phyloP scores from a whole-genome alignment of 2,329 filamentous ascomycete species.

The Penicillium janthinellum region DNA sequence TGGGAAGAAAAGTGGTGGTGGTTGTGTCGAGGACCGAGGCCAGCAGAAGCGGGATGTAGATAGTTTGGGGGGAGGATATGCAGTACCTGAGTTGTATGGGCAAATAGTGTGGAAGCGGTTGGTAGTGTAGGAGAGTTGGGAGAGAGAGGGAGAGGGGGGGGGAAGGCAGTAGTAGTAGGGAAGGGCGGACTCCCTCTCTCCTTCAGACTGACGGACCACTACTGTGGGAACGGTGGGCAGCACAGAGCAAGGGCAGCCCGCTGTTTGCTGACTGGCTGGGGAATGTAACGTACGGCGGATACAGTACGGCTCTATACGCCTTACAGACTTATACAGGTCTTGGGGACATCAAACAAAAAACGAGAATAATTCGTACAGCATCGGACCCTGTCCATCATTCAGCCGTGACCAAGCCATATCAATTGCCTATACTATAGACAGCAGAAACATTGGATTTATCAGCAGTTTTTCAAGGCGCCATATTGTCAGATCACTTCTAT shows the following conservation, averaged over 20 bases:
- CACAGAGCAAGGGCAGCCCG: constrained; percentile 29
- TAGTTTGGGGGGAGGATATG: constrained; percentile 35
- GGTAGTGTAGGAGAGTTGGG: constrained; percentile 38
- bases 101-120: constrained; percentile 33
- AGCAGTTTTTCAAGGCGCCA: no score
- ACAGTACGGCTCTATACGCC: background rate
- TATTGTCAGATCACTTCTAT: no score
- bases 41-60: constrained; percentile 28
- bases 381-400: no score
- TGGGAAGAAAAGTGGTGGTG: constrained; percentile 16
- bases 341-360: no score
- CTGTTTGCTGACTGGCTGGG: constrained; percentile 32
- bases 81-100: constrained; percentile 43
- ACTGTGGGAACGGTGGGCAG: constrained; percentile 24
- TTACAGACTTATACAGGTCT: no score
- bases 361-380: no score
- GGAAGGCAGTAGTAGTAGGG: constrained; percentile 39
- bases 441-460: no score
- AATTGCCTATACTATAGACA: no score
- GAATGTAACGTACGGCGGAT: constrained; percentile 21
- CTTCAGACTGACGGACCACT: constrained; percentile 17
- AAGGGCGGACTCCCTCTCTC: constrained; percentile 18
- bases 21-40: constrained; percentile 30
- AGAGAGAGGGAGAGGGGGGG: constrained; percentile 30
- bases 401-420: no score